Percentiles rank a stretch among this genome's conserved stretches.
These are phyloP conservation scores for Canariomyces notabilis DNA, from an alignment of 2,329 filamentous ascomycete species.

Conservation along the genomic window DNA sequence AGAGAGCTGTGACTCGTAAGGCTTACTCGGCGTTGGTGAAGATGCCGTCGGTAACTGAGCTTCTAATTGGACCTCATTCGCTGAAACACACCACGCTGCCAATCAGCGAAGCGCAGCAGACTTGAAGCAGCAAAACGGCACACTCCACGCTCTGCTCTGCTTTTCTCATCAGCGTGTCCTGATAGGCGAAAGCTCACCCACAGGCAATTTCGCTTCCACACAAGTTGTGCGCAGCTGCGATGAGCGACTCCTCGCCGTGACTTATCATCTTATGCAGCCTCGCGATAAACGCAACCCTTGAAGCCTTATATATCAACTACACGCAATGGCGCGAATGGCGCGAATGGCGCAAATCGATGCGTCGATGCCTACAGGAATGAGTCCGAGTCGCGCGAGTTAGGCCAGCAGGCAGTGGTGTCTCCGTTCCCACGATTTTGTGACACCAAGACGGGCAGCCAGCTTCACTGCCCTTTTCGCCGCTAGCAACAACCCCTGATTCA, in stretches of 20 bases:
- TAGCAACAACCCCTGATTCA: too few relatives aligned
- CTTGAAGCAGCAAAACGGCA: background rate
- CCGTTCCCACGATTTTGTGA: too few relatives aligned
- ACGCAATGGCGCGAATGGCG: slow-evolving; percentile 2
- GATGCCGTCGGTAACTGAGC: slow-evolving; percentile 5
- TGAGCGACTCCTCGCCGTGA: slow-evolving; percentile 10
- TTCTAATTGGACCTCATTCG: slow-evolving; percentile 12
- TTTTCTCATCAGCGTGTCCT: slow-evolving; percentile 14
- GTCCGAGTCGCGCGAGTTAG: too few relatives aligned
- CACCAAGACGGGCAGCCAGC: too few relatives aligned
- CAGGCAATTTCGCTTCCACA: slow-evolving; percentile 11
- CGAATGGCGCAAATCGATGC: too few relatives aligned
- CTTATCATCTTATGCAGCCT: slow-evolving; percentile 11
- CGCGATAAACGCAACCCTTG: background rate
- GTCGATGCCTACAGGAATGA: background rate
- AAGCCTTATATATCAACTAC: slow-evolving; percentile 8
- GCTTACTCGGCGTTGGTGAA: background rate
- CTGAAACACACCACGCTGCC: slow-evolving; percentile 9
- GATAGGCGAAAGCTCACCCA: slow-evolving; percentile 14
- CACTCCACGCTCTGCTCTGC: slow-evolving; percentile 10
- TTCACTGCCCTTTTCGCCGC: too few relatives aligned
- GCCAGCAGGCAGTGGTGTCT: too few relatives aligned
- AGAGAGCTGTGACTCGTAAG: too few relatives aligned
- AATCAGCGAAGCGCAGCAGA: slow-evolving; percentile 10
- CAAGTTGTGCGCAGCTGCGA: slow-evolving; percentile 23